phyloP scores from a whole-genome alignment of 129 eudicot genomes.

The Helianthus tuberosus region DNA sequence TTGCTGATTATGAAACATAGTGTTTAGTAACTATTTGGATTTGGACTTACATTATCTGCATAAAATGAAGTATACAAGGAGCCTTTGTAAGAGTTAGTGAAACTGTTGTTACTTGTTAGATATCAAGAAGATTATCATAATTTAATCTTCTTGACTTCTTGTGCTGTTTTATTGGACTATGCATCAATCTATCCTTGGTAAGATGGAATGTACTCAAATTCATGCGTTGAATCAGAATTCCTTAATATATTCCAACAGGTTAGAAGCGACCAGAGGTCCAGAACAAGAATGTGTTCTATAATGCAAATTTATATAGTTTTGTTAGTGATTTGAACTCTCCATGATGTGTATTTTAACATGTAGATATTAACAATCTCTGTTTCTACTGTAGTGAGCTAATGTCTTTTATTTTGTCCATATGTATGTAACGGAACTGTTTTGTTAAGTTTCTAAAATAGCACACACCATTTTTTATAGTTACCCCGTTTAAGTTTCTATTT shows the following conservation, averaged over 20 bases:
- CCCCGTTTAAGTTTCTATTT: background rate
- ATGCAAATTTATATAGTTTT: background rate
- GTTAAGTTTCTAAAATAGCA: background rate
- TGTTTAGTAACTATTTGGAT: background rate
- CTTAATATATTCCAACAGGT: background rate
- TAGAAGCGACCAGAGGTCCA: background rate
- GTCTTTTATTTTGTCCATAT: background rate
- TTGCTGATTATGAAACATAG: background rate
- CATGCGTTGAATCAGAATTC: background rate
- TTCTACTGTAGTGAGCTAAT: background rate
- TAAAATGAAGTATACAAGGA: background rate
- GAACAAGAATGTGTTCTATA: background rate
- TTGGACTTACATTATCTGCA: background rate
- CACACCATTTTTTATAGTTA: background rate
- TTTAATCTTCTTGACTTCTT: background rate
- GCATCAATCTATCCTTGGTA: background rate
- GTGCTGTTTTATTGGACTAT: background rate
- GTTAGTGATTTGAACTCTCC: background rate
- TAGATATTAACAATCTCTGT: background rate
- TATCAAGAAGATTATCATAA: background rate
- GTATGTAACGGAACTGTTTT: background rate
- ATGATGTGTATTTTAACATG: background rate
- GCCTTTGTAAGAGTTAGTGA: slow-evolving; percentile 14
- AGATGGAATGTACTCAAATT: background rate
- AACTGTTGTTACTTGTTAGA: background rate